Conservation (phyloP, 208 protist genomes). For the Trypanosomatidae sp. region DNA sequence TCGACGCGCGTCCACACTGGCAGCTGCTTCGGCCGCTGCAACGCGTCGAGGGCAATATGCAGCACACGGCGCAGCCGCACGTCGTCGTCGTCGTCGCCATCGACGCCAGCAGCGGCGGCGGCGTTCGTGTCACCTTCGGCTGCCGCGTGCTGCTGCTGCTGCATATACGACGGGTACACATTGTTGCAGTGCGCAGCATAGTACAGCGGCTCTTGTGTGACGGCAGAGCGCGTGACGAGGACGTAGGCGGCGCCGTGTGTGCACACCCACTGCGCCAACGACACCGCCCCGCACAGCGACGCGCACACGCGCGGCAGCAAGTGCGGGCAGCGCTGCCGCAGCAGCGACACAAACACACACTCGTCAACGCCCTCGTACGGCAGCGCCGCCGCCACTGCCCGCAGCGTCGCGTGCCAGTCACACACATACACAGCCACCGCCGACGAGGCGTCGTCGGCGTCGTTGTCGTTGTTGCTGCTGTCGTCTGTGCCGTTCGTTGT, state of each 20-base stretch:
- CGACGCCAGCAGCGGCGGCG: background rate
- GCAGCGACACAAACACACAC: slow-evolving; percentile 9
- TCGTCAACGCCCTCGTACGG: slow-evolving; percentile 60
- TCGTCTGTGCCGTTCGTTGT: no score
- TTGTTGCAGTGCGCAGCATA: slow-evolving; percentile 13
- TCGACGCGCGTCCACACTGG: slow-evolving; percentile 55
- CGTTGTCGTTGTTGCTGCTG: background rate
- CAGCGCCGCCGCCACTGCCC: slow-evolving; percentile 11
- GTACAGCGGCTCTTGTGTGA: slow-evolving; percentile 26
- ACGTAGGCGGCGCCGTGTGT: slow-evolving; percentile 18
- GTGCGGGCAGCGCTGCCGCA: slow-evolving; percentile 8
- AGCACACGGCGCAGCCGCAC: slow-evolving; percentile 18
- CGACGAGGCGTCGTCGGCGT: background rate
- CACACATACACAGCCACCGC: slow-evolving; percentile 10
- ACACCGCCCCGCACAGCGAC: slow-evolving; percentile 5
- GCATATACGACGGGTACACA: slow-evolving; percentile 9
- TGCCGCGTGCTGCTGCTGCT: background rate
- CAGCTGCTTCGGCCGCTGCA: slow-evolving; percentile 33
- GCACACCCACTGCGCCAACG: slow-evolving; percentile 21
- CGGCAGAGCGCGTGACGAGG: slow-evolving; percentile 40
- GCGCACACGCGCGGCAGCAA: slow-evolving; percentile 2
- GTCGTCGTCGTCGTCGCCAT: background rate
- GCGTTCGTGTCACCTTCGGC: background rate
- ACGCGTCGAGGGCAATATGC: no score
- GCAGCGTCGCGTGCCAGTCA: slow-evolving; percentile 29